Evolutionary conservation across 352 stramenopile genomes (phyloP).

Genomic region (Pythium aristosporum): DNA sequence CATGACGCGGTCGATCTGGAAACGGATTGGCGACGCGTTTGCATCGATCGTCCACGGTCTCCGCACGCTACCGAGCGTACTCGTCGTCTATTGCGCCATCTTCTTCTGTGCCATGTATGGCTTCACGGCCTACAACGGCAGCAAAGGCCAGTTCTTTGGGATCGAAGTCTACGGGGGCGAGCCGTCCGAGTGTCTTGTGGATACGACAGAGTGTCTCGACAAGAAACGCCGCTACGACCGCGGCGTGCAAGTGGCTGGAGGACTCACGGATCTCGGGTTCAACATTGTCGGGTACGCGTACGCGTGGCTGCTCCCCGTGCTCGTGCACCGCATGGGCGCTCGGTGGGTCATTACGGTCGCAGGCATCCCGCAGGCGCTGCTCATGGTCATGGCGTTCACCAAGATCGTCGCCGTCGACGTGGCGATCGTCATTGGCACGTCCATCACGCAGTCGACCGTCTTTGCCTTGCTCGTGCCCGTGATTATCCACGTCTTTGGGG

Average conservation of each 20-base stretch:
- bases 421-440: constrained; percentile 39
- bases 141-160: constrained; percentile 63
- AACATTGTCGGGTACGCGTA: constrained; percentile 46
- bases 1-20: constrained; percentile 20
- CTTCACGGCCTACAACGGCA: constrained; percentile 65
- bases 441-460: constrained; percentile 47
- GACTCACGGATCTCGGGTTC: constrained; percentile 36
- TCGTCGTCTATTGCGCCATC: constrained; percentile 43
- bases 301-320: constrained; percentile 40
- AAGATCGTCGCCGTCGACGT: constrained; percentile 37
- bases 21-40: constrained; percentile 34
- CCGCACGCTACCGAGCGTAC: constrained; percentile 32
- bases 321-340: constrained; percentile 42
- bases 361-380: constrained; percentile 43
- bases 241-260: constrained; percentile 49
- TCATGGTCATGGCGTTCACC: constrained; percentile 51
- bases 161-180: constrained; percentile 40
- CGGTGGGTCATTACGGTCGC: constrained; percentile 33
- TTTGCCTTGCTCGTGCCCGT: constrained; percentile 63
- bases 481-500: constrained; percentile 64
- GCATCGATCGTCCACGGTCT: constrained; percentile 39
- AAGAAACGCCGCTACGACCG: constrained; percentile 44
- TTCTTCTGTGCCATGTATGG: constrained; percentile 55
- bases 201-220: constrained; percentile 4
- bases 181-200: constrained; percentile 16